Evolutionary conservation across 2,329 filamentous ascomycete species (phyloP).

Genomic region (Podosphaera aphanis): DNA sequence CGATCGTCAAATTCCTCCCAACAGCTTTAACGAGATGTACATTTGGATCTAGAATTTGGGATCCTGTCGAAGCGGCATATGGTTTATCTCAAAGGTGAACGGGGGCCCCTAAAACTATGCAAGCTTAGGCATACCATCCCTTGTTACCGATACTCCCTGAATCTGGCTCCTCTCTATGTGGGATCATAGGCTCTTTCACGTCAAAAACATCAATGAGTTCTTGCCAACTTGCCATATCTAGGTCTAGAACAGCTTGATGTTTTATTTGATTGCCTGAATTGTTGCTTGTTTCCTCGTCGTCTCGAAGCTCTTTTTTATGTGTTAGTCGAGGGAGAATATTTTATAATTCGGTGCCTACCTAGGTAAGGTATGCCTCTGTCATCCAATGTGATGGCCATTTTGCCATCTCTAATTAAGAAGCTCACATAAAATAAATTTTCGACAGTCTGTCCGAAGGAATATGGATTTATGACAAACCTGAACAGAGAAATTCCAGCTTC

Average conservation of each 20-base stretch:
- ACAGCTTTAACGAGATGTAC: neutral
- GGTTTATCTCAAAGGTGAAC: neutral
- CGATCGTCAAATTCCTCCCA: neutral
- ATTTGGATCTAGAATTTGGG: neutral
- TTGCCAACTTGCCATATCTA: constrained; percentile 70
- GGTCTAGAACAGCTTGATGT: constrained; percentile 69
- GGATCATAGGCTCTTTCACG: constrained; percentile 61
- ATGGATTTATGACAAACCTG: constrained; percentile 72
- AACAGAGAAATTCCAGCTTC: constrained; percentile 57
- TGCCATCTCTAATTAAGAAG: constrained; percentile 76
- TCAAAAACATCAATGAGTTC: constrained; percentile 53
- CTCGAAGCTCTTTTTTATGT: constrained; percentile 8
- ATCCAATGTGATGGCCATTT: constrained; percentile 51
- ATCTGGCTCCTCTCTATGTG: constrained; percentile 41
- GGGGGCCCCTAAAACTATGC: neutral
- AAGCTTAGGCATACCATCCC: constrained; percentile 14
- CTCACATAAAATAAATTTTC: constrained; percentile 95
- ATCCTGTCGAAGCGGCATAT: neutral
- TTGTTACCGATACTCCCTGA: constrained; percentile 9
- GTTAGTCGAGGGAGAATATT: neutral
- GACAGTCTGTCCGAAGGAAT: constrained; percentile 78
- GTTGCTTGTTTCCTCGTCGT: constrained; percentile 11
- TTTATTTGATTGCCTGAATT: constrained; percentile 31
- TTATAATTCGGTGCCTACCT: constrained; percentile 28
- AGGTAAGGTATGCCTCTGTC: constrained; percentile 53